Base-by-base conservation (phyloP, 768 basidiomycete genomes). In the Dioszegia hungarica region DNA sequence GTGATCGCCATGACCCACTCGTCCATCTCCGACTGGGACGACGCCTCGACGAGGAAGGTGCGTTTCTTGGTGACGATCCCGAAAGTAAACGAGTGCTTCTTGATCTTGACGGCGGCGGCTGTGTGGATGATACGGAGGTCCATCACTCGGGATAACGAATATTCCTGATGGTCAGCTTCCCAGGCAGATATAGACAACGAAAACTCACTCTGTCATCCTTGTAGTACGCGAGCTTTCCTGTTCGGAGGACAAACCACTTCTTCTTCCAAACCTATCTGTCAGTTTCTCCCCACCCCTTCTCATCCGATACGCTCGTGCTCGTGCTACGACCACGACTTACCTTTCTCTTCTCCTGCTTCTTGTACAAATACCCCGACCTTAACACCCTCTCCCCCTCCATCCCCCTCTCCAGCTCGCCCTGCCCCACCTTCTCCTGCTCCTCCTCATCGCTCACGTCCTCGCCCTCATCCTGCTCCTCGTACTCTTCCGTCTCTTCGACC, bases 261-360 rank as follows among this genome's bases (percentile, higher is more conserved):
- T 92, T 93, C 82, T 98, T 97, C 95, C 95, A 99, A 1, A 88
- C 91, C 92, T 94, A 15, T 11, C 17, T 40, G 27, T 54, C 45
- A 60, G 57, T 33, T 15, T 34, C 29, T 10, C 36, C 12, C 12
- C 36, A 31, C 22, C 15, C 12, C 8, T 44, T 48, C n/a, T 22
- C 20, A 9, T 6, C 2, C 14, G 15, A 46, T 1, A 60, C 20
- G 22, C 10, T 20, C 24, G 40, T 19, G n/a, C 40, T 41, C 40
- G 40, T n/a, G n/a, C n/a, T n/a, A n/a, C n/a, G n/a, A n/a, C n/a
- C n/a, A n/a, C 40, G 14, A 76, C 82, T 56, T 62, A 94, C 94
- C 87, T 97, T 97, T 76, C 95, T 80, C 56, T 91, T 83, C 77
- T 95, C 90, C 64, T 94, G 94, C 81, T 98, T 98, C 83, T 99